Conservation (phyloP, 2,329 filamentous ascomycete species). For the Pseudopyricularia javanii region DNA sequence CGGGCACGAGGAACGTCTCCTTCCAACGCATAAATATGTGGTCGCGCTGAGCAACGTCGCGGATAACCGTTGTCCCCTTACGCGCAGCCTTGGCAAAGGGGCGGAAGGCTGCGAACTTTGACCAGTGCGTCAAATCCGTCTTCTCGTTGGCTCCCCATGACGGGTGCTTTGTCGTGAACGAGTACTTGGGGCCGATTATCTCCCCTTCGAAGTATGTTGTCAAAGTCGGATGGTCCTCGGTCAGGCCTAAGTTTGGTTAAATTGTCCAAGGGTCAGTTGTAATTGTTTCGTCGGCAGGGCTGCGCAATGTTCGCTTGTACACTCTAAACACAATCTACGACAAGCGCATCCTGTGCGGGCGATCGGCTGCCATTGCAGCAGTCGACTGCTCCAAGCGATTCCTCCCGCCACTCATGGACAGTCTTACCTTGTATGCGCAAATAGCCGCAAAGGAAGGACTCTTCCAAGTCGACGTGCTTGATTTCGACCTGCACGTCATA, state of each 20-base stretch:
- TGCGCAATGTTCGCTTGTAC: no score
- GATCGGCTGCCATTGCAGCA: not conserved
- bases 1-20: constrained; percentile 91
- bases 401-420: not conserved
- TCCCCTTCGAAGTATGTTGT: constrained; percentile 98
- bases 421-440: constrained; percentile 77
- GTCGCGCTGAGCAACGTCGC: constrained; percentile 68
- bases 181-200: constrained; percentile 89
- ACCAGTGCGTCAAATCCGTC: constrained; percentile 88
- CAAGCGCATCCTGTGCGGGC: not conserved
- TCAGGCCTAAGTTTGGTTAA: constrained; percentile 52
- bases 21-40: constrained; percentile 99
- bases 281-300: not conserved
- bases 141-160: constrained; percentile 88
- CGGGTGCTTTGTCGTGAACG: constrained; percentile 81
- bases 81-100: constrained; percentile 53
- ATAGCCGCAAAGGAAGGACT: constrained; percentile 92
- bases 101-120: constrained; percentile 75
- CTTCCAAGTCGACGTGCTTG: constrained; percentile 87
- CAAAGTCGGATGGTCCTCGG: constrained; percentile 90
- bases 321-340: not conserved
- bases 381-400: not conserved
- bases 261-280: not conserved
- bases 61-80: constrained; percentile 41
- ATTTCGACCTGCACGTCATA: constrained; percentile 97